Evolutionary conservation across 257 asterid genomes (phyloP), one percentile per base, ranked within the genome.

Genomic region (Coffea canephora): DNA sequence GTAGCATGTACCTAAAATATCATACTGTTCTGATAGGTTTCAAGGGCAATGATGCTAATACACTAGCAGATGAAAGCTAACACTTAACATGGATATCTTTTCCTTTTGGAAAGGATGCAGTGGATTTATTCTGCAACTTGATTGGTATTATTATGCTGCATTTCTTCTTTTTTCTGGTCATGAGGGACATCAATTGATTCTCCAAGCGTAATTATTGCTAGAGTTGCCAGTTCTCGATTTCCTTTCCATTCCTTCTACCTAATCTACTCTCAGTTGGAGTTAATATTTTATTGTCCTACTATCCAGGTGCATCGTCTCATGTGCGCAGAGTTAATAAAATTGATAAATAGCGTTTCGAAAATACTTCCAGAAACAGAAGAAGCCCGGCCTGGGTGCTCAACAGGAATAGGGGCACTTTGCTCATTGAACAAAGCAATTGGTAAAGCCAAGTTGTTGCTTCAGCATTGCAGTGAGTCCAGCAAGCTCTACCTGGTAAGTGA

Each of bases 341-440:
- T 89, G 82, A 88, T 91, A 52, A 72, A 27, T 19, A 77, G 79
- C 73, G 89, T 88, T 81, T 82, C 85, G 4, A 80, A 82, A 84
- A 87, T 91, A 74, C 79, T 87, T 79, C 94, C 91, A 25, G 91
- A 91, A 78, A 87, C 88, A 39, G 99, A 95, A 90, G 94, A 87
- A 78, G 91, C 91, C 23, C 94, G 96, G 31, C 99, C 99, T 69
- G 80, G 97, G 2, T 87, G 96, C 89, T 87, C 95, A 34, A 88
- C 97, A 41, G 99, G 98, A 84, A 89, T 93, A 31, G 91, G 86
- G 73, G 87, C 94, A 27, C 94, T 95, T 85, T 89, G 96, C 86
- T 80, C 81, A 85, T 87, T 95, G 82, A 93, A 76, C 75, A 86
- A 73, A 13, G 94, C 90, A 43, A 89, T 94, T 71, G 78, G 27